Evolutionary conservation across 192 early-diverging fungal species (phyloP), one percentile per base, ranked within the genome.

Genomic region (Thamnidium elegans): DNA sequence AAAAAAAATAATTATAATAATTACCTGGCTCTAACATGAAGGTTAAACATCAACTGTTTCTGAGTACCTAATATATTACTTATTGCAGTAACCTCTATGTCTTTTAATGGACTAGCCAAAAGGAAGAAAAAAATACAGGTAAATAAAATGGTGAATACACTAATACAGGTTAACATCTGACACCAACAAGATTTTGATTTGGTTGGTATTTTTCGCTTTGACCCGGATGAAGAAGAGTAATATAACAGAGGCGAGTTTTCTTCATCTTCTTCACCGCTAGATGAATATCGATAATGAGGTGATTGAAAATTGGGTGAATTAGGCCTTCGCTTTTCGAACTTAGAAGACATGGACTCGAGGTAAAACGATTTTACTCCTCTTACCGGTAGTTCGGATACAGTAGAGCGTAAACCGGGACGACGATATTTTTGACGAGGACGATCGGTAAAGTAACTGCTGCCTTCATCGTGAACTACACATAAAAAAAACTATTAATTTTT

Each of bases 31-130:
- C n/a, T 26, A 9, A 62, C 60, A 62, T 34, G 26, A 26, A 62
- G 60, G 48, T 62, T 43, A 62, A 62, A 62, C 23, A 62, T 62
- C 14, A 62, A 43, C 46, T 62, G 45, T 20, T 62, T 62, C 30
- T 62, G 45, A 23, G 60, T 62, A 7, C 45, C 47, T 17, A 62
- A 13, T 7, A 62, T 46, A n/a, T 50, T 46, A 19, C 30, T 30
- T 10, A 62, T 32, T 20, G 60, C 19, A 9, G 17, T 36, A n/a
- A 50, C 46, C 9, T 47, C 45, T 4, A 19, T 23, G 15, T 13
- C 19, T 48, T 31, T 34, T n/a, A 62, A 36, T 1, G 60, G 60
- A 17, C 44, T 50, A 50, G 46, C 46, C 60, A 62, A 50, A 62
- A 62, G 14, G n/a, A 46, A 19, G 13, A 50, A 31, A 47, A 30